A percentile compares a stretch with the other conserved stretches of the same genome.
Conservation (phyloP, 2,329 filamentous ascomycete species). For the Ophiocordyceps polyrhachis-furcata region DNA sequence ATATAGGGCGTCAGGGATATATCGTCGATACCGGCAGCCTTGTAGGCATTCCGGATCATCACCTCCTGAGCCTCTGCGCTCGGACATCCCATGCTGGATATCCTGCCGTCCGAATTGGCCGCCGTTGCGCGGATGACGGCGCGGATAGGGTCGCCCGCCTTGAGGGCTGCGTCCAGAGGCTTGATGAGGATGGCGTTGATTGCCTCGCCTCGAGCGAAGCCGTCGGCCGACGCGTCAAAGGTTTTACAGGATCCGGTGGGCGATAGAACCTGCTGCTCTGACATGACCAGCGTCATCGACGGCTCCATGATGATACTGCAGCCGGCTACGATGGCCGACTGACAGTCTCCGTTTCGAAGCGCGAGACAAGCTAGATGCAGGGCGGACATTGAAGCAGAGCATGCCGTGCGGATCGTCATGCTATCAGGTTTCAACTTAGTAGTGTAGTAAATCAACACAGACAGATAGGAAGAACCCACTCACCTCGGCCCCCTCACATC, state of each 20-base stretch:
- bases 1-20: slow-evolving; percentile 5
- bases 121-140: slow-evolving; percentile 11
- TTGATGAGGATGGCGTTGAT: slow-evolving; percentile 19
- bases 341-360: neutral
- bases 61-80: slow-evolving; percentile 10
- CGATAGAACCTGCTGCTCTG: slow-evolving; percentile 2
- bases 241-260: slow-evolving; percentile 10
- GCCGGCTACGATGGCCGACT: slow-evolving; percentile 9
- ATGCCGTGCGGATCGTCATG: neutral
- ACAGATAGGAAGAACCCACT: neutral
- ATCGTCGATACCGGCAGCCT: slow-evolving; percentile 4
- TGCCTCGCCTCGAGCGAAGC: slow-evolving; percentile 25
- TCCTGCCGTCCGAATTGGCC: slow-evolving; percentile 19
- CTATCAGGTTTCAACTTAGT: neutral
- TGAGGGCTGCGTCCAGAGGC: slow-evolving; percentile 19
- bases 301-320: slow-evolving; percentile 6
- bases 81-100: slow-evolving; percentile 21
- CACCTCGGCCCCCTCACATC: neutral
- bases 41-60: slow-evolving; percentile 13
- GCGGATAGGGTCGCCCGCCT: slow-evolving; percentile 14
- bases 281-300: slow-evolving; percentile 3
- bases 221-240: slow-evolving; percentile 14
- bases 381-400: neutral
- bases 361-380: neutral
- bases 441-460: neutral